Base-by-base conservation (phyloP, 1,284 basidiomycete species). In the Cryptococcus jaspeensis region DNA sequence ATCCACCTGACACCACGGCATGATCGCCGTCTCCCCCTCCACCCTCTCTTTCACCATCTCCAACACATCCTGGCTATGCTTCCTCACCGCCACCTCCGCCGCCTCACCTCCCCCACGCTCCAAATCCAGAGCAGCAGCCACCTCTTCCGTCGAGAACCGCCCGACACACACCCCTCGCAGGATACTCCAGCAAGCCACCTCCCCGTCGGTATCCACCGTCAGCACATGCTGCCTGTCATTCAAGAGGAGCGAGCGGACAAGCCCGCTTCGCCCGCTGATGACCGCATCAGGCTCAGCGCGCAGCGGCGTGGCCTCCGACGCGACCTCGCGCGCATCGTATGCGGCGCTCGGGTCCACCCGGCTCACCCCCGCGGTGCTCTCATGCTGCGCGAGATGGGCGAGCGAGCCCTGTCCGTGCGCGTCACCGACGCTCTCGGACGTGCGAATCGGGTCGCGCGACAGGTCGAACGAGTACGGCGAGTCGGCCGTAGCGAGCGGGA, bases 171-270 rank as follows among this genome's bases (percentile, higher is more conserved):
- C 62, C 1, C 89, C 87, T 0, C 85, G 82, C 16, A 95, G 81
- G 53, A 99, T 85, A 78, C 99, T 90, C 95, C 96, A 99, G 3
- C 94, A 84, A 0, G 88, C 88, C 3, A 99, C 87, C 62, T 88
- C 70, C 41, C 75, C 85, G 9, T 90, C 90, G 0, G 92, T 93
- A 73, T 98, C 89, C 40, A 97, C 87, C 0, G 92, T 92, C 52
- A 99, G 78, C 5, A 88, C 92, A 72, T 98, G 94, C 58, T 94
- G 83, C 39, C 93, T 83, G 71, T 98, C 92, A 74, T 94, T 98
- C 46, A 99, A 80, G 58, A 93, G 81, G 23, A 88, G 79, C 6
- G 86, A 88, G 22, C 94, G 83, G 49, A 96, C 87, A 12, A 98
- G 82, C 5, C 96, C 95, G 55, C 85, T 82, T 45, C 87, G 85